These are phyloP conservation scores for Boletus sp. DNA, from an alignment of 768 basidiomycete genomes.

Conservation along the genomic window DNA sequence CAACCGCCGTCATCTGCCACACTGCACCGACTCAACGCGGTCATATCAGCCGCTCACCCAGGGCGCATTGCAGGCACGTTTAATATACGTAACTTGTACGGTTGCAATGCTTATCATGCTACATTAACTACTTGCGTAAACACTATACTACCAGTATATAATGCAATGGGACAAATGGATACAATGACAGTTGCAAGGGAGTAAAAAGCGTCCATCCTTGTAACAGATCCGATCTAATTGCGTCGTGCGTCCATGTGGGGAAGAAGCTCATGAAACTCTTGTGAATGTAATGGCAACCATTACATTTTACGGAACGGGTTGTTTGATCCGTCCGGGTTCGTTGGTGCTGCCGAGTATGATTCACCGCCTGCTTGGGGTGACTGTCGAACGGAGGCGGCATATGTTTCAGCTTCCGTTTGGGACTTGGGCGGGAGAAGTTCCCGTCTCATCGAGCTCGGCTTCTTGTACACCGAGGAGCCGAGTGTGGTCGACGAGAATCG, in stretches of 20 bases:
- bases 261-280: constrained; percentile 7
- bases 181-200: constrained; percentile 17
- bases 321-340: constrained; percentile 43
- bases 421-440: constrained; percentile 27
- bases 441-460: constrained; percentile 28
- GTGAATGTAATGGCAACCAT: constrained; percentile 7
- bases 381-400: constrained; percentile 48
- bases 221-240: constrained; percentile 19
- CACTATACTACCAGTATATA: constrained; percentile 8
- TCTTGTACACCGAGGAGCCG: constrained; percentile 35
- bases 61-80: neutral
- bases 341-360: constrained; percentile 41
- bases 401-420: constrained; percentile 58
- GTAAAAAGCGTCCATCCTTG: constrained; percentile 2
- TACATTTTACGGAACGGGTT: constrained; percentile 54
- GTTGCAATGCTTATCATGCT: constrained; percentile 13
- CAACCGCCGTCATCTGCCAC: constrained; percentile 14
- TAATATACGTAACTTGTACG: constrained; percentile 12
- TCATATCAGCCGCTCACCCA: constrained; percentile 14
- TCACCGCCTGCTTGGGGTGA: constrained; percentile 31
- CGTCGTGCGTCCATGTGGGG: constrained; percentile 25
- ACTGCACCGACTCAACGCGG: constrained; percentile 14
- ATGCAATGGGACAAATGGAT: constrained; percentile 13
- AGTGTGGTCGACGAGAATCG: constrained; percentile 49
- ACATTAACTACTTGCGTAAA: constrained; percentile 23